These are phyloP conservation scores for Fusarium veterinarium DNA, from an alignment of 2,329 filamentous ascomycete species.

Conservation along the genomic window DNA sequence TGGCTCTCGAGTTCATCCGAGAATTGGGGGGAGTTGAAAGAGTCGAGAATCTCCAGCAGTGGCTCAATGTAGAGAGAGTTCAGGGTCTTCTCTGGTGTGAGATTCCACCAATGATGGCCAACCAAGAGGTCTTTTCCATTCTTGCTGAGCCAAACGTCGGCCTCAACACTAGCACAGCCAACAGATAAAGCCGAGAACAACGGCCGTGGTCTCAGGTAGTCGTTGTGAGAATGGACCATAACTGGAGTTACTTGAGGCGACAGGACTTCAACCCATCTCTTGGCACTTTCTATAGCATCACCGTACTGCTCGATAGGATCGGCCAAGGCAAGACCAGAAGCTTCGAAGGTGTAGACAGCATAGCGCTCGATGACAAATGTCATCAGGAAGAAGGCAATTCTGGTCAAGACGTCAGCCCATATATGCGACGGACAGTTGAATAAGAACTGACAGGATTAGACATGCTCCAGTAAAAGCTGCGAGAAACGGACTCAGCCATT, in stretches of 20 bases:
- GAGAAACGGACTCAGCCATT: conserved; percentile 4
- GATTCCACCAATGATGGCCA: conserved; percentile 65
- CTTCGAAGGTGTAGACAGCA: conserved; percentile 27
- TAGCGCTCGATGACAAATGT: conserved; percentile 25
- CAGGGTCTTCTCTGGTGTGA: conserved; percentile 67
- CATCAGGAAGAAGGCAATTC: conserved; percentile 23
- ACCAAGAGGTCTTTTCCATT: conserved; percentile 66
- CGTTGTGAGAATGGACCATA: conserved; percentile 71
- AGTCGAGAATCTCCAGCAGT: conserved; percentile 67
- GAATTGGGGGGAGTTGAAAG: conserved; percentile 15
- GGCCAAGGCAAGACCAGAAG: conserved; percentile 19
- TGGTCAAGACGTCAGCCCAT: conserved; percentile 5
- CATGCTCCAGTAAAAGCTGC: background rate
- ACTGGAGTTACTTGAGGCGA: conserved; percentile 31
- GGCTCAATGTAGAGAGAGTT: conserved; percentile 71
- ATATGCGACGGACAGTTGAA: too few relatives aligned
- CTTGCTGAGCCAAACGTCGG: conserved; percentile 70
- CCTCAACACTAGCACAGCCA: conserved; percentile 72
- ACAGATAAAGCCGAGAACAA: conserved; percentile 70
- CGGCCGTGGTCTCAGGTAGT: conserved; percentile 73
- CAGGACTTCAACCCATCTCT: conserved; percentile 30
- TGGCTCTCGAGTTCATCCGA: accelerated
- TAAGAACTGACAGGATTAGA: conserved; percentile 23
- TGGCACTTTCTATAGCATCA: conserved; percentile 20
- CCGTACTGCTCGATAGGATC: conserved; percentile 24